Conservation (phyloP, 116 monocot species). For the Trichopus zeylanicus region DNA sequence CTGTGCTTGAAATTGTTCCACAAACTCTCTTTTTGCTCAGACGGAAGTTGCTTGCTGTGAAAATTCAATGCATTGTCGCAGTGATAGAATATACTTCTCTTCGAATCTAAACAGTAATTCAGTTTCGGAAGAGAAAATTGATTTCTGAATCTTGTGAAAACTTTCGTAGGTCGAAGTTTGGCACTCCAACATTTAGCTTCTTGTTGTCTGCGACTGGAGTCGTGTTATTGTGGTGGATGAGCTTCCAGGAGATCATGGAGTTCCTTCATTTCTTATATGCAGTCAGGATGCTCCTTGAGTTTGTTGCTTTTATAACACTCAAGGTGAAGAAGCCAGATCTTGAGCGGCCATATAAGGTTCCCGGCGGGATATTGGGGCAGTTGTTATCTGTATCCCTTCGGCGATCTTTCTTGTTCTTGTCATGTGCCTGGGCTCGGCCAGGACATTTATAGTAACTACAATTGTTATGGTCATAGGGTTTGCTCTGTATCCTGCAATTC, state of each 20-base stretch:
- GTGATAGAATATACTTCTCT: no score
- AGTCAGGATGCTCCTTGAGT: constrained; percentile 75
- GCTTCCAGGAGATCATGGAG: constrained; percentile 85
- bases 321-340: constrained; percentile 60
- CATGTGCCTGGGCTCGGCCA: constrained; percentile 60
- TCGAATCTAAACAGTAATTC: no score
- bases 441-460: constrained; percentile 53
- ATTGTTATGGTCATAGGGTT: constrained; percentile 43
- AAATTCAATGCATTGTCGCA: no score
- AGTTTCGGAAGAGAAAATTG: no score
- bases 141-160: not conserved
- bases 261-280: constrained; percentile 81
- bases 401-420: constrained; percentile 50
- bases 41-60: no score
- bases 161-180: constrained; percentile 66
- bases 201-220: constrained; percentile 74
- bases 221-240: constrained; percentile 74
- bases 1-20: no score
- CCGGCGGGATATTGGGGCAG: constrained; percentile 39
- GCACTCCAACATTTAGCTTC: constrained; percentile 83
- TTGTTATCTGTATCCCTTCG: constrained; percentile 50
- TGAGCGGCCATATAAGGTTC: constrained; percentile 62
- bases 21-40: no score
- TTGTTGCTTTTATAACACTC: constrained; percentile 69
- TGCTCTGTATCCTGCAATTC: constrained; percentile 44